phyloP scores from a whole-genome alignment of 148 eudicot species.

The Vaccinium corymbosum region DNA sequence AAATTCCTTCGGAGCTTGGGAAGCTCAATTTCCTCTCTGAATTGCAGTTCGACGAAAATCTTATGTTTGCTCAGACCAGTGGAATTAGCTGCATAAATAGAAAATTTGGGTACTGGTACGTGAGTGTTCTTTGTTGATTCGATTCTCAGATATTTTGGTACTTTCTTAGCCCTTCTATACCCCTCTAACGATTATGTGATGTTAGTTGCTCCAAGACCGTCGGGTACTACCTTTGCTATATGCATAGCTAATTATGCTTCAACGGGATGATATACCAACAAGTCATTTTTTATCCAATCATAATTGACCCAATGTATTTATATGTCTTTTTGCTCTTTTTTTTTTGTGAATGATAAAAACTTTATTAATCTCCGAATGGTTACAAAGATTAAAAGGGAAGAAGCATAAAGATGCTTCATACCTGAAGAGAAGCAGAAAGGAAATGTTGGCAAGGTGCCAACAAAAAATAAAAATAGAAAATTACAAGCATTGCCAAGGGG shows the following conservation, averaged over 20 bases:
- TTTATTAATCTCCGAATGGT: no score
- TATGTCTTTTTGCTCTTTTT: neutral
- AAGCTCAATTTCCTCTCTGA: constrained; percentile 57
- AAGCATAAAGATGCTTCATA: no score
- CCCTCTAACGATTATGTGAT: neutral
- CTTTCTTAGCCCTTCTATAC: neutral
- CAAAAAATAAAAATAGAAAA: no score
- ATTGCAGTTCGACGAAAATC: constrained; percentile 57
- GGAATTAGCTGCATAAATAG: constrained; percentile 42
- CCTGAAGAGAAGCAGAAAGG: no score
- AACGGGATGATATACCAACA: neutral
- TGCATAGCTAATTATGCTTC: neutral
- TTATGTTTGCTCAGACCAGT: constrained; percentile 29
- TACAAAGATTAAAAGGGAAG: no score
- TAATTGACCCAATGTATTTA: neutral
- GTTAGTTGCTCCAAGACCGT: neutral
- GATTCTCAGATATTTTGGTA: neutral
- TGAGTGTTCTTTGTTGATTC: neutral
- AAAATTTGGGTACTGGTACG: constrained; percentile 64
- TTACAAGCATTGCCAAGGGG: no score
- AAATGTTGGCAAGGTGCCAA: no score
- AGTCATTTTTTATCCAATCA: neutral
- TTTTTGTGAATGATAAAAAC: no score
- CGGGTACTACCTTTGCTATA: neutral
- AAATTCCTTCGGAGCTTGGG: constrained; percentile 52